phyloP scores from a whole-genome alignment of 805 yeast genomes.

The Wickerhamomyces strasburgensis region DNA sequence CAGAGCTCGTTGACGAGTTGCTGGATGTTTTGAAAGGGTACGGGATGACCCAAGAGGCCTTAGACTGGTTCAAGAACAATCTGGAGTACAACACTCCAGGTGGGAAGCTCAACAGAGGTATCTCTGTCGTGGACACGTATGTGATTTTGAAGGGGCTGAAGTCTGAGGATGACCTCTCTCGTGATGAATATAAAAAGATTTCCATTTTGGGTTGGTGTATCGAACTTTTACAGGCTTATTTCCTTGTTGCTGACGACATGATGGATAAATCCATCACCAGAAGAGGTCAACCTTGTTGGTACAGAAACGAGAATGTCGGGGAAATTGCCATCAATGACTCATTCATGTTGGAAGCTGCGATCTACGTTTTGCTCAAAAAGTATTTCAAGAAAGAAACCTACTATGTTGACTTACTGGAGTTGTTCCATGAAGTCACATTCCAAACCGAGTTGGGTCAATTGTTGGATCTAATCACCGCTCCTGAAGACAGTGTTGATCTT shows the following conservation, averaged over 20 bases:
- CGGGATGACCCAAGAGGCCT: slow-evolving; percentile 83
- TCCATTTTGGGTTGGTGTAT: slow-evolving; percentile 94
- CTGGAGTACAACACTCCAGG: slow-evolving; percentile 89
- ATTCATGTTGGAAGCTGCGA: slow-evolving; percentile 93
- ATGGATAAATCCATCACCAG: slow-evolving; percentile 96
- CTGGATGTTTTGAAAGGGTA: slow-evolving; percentile 54
- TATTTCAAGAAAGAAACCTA: slow-evolving; percentile 78
- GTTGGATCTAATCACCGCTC: slow-evolving; percentile 93
- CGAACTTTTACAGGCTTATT: slow-evolving; percentile 92
- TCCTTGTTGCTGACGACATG: slow-evolving; percentile 96
- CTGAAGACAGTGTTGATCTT: slow-evolving; percentile 90
- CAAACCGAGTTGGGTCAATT: slow-evolving; percentile 97
- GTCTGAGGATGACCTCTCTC: slow-evolving; percentile 51
- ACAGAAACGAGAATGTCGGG: slow-evolving; percentile 70
- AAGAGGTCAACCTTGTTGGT: slow-evolving; percentile 99
- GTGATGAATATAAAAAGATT: slow-evolving; percentile 72
- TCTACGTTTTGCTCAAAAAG: slow-evolving; percentile 82
- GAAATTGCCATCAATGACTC: slow-evolving; percentile 97
- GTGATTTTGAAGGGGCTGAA: slow-evolving; percentile 65
- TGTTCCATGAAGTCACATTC: slow-evolving; percentile 96
- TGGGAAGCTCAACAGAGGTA: slow-evolving; percentile 94
- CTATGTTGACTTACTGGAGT: slow-evolving; percentile 85
- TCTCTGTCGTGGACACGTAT: slow-evolving; percentile 92
- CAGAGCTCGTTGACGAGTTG: slow-evolving; percentile 72
- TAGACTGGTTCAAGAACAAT: slow-evolving; percentile 72